Evolutionary conservation across 2,329 filamentous ascomycete species (phyloP).

Genomic region (Hymenoscyphus linearis): DNA sequence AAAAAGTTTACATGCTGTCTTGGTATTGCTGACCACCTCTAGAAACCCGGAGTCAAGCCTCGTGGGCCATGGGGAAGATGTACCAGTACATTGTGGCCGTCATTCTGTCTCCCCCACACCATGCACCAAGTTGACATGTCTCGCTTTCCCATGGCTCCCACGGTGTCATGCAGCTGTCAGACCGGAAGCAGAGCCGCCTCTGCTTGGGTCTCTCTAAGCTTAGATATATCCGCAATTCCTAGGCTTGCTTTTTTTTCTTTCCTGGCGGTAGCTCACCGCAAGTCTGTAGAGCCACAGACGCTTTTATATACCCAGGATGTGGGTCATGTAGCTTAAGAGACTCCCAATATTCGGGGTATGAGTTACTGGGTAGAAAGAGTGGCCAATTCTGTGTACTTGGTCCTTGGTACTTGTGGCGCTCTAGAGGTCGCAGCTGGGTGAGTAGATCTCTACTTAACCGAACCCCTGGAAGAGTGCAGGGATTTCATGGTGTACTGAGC

Average conservation of each 20-base stretch:
- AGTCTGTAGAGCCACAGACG: not conserved
- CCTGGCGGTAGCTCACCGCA: not conserved
- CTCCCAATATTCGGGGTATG: too few relatives aligned
- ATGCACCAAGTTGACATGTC: not conserved
- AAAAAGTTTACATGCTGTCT: not conserved
- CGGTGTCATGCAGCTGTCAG: not conserved
- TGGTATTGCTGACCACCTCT: not conserved
- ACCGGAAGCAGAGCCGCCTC: not conserved
- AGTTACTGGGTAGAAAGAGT: not conserved
- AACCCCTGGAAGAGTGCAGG: not conserved
- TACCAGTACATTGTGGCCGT: not conserved
- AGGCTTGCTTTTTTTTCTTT: not conserved
- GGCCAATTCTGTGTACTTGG: not conserved
- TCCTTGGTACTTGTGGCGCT: not conserved
- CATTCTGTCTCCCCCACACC: not conserved
- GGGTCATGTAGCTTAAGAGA: not conserved
- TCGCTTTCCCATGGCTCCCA: not conserved
- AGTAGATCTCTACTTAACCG: not conserved
- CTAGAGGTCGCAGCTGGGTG: not conserved
- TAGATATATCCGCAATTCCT: not conserved
- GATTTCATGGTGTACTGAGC: not conserved
- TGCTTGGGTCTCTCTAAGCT: not conserved
- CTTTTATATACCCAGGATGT: not conserved
- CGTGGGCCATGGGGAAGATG: not conserved
- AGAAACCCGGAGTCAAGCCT: not conserved